A percentile compares a stretch with the other conserved stretches of the same genome.
phyloP scores from a whole-genome alignment of 805 yeast species.

The Priceomyces carsonii region DNA sequence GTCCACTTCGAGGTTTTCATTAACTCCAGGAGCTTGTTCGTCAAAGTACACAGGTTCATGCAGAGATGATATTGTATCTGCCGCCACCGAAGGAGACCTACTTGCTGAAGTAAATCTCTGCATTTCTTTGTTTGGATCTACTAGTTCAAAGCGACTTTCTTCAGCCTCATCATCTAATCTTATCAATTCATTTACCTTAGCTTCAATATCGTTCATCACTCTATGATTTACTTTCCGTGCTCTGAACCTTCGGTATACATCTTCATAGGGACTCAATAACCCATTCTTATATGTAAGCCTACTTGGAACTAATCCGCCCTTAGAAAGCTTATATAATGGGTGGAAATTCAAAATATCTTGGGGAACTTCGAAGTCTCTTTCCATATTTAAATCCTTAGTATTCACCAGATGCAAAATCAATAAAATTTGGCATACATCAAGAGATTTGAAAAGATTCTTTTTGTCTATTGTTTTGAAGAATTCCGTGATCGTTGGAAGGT shows the following conservation, averaged over 20 bases:
- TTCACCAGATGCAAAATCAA: conserved; percentile 61
- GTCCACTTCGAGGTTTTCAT: conserved; percentile 12
- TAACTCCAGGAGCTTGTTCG: conserved; percentile 36
- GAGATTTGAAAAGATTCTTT: conserved; percentile 83
- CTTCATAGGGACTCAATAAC: conserved; percentile 74
- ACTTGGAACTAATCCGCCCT: conserved; percentile 40
- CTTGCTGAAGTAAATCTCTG: conserved; percentile 19
- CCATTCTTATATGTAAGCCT: conserved; percentile 71
- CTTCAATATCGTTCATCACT: conserved; percentile 76
- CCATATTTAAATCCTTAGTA: conserved; percentile 41
- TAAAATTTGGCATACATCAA: conserved; percentile 84
- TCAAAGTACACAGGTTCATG: conserved; percentile 44
- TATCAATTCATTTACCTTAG: conserved; percentile 73
- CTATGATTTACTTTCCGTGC: conserved; percentile 68
- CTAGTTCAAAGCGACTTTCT: conserved; percentile 71
- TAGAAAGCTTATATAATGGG: conserved; percentile 38
- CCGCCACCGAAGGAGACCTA: conserved; percentile 25
- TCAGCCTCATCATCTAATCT: conserved; percentile 82
- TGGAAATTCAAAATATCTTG: conserved; percentile 32
- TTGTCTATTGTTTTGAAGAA: conserved; percentile 85
- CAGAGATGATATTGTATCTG: conserved; percentile 24
- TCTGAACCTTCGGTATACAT: conserved; percentile 68
- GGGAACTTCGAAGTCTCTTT: conserved; percentile 48
- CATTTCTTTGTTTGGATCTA: conserved; percentile 48
- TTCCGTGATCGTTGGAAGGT: conserved; percentile 86